Evolutionary conservation across 1,139 yeast species (phyloP), one percentile per base, ranked within the genome.

Genomic region (Taphrina communis): DNA sequence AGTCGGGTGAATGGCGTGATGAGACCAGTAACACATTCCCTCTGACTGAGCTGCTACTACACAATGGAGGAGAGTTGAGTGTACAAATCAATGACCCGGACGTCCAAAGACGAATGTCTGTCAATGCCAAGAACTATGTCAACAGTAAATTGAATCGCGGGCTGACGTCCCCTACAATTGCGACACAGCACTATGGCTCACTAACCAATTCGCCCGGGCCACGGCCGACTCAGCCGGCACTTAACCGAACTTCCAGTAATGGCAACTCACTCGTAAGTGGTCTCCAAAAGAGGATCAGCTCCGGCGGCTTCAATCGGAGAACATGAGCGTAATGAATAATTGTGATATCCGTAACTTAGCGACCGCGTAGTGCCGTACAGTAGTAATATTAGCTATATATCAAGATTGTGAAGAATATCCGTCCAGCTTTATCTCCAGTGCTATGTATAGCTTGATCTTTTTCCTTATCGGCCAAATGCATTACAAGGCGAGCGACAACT

Each of bases 21-120:
- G 25, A 75, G 72, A n/a, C 71, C 75, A 0, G 68, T 69, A 51
- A 48, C 12, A 72, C 74, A 6, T 92, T 88, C 77, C 87, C 88
- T n/a, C 79, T 89, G 31, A 86, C 96, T 0, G 97, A 92, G 75
- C 80, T 90, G 50, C 79, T 93, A 14, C 74, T 88, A 2, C 81
- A 89, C 71, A 89, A 90, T 76, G 95, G 96, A 14, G 82, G 82
- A 0, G 72, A 75, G 6, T 70, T 78, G 31, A 80, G 82, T 14
- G 44, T 19, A 2, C 55, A 35, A n/a, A 36, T 58, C 39, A n/a
- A 55, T 48, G 55, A 68, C 21, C 66, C 60, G 21, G 46, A 46
- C 6, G 61, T 53, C 14, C 52, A 42, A 50, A 17, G 39, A 19
- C 52, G 53, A 6, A n/a, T 63, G 55, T 63, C 67, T 11, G 21